These are phyloP conservation scores for Backusella mclennaniae DNA, from an alignment of 192 early-diverging fungal species.

Conservation along the genomic window DNA sequence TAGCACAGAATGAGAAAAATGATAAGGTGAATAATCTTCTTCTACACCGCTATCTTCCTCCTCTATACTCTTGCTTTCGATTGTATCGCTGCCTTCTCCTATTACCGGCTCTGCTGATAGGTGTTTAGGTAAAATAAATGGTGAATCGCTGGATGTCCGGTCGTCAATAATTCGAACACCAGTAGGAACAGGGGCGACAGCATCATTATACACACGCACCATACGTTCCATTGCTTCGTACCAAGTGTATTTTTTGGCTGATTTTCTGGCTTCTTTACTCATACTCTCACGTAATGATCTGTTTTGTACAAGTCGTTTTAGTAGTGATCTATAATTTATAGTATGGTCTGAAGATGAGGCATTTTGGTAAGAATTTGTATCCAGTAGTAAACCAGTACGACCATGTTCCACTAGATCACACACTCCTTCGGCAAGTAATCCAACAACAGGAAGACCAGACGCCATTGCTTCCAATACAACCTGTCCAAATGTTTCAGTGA, in stretches of 20 bases:
- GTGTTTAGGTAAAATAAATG: neutral
- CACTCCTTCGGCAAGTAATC: conserved; percentile 31
- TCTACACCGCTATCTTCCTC: conserved; percentile 36
- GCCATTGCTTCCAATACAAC: conserved; percentile 34
- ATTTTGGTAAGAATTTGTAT: neutral
- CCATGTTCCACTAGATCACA: conserved; percentile 29
- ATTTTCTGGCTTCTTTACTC: conserved; percentile 8
- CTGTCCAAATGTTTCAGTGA: conserved; percentile 38
- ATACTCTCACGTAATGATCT: conserved; percentile 1
- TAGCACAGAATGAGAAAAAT: neutral
- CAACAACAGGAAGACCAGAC: conserved; percentile 35
- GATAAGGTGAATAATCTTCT: conserved; percentile 21
- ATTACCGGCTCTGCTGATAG: neutral
- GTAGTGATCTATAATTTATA: neutral
- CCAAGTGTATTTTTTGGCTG: conserved; percentile 21
- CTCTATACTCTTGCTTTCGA: neutral
- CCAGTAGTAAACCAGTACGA: conserved; percentile 21
- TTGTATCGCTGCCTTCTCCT: neutral
- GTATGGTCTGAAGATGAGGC: conserved; percentile 1
- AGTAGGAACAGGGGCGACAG: neutral
- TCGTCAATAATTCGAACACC: neutral
- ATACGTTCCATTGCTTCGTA: conserved; percentile 26
- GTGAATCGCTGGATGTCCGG: neutral
- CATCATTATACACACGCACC: conserved; percentile 11
- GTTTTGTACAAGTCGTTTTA: conserved; percentile 9